These are phyloP conservation scores for Colletotrichum sansevieriae DNA, from an alignment of 2,329 filamentous ascomycete species.

Conservation along the genomic window DNA sequence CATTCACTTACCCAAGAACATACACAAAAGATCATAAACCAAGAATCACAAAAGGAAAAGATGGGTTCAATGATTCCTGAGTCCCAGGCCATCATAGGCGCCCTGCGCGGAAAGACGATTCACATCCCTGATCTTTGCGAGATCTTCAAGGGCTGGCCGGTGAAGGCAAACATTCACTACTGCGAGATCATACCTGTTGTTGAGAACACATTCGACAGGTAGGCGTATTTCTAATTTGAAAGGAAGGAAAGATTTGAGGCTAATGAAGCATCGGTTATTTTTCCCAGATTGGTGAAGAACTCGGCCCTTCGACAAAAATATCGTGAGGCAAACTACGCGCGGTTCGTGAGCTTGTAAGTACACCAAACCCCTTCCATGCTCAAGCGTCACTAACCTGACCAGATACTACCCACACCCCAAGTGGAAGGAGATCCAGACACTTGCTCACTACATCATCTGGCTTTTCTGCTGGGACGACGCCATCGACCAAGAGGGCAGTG, in stretches of 20 bases:
- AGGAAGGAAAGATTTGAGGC: neutral
- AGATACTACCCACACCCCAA: slow-evolving; percentile 46
- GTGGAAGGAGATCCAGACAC: slow-evolving; percentile 40
- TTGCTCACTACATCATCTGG: slow-evolving; percentile 48
- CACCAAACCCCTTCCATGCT: neutral
- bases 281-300: slow-evolving; percentile 13
- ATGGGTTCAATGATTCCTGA: neutral
- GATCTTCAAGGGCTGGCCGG: slow-evolving; percentile 47
- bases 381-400: neutral
- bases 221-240: neutral
- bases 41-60: neutral
- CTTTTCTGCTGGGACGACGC: slow-evolving; percentile 52
- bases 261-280: neutral
- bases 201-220: slow-evolving; percentile 36
- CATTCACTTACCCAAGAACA: neutral
- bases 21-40: neutral
- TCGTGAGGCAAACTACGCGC: slow-evolving; percentile 26
- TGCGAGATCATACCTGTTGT: slow-evolving; percentile 42
- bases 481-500: slow-evolving; percentile 48
- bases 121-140: slow-evolving; percentile 46
- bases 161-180: slow-evolving; percentile 45
- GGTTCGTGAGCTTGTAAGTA: slow-evolving; percentile 34
- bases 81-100: slow-evolving; percentile 38
- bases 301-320: slow-evolving; percentile 27
- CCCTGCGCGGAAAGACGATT: slow-evolving; percentile 48